phyloP scores from a whole-genome alignment of 169 alveolate species.

The Ichthyophthirius multifiliis region DNA sequence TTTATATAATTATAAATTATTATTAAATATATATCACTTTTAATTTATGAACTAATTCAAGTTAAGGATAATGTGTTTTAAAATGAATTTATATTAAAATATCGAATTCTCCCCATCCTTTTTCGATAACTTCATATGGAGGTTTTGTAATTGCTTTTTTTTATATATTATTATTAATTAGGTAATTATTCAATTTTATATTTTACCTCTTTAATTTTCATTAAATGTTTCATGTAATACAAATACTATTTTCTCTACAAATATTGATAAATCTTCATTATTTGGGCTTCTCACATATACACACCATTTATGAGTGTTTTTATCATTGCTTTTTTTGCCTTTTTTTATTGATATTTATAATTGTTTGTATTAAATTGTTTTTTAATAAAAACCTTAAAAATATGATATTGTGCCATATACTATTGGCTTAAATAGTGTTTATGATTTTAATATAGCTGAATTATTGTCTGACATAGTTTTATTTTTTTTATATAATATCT shows the following conservation, averaged over 20 bases:
- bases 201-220: slow-evolving; percentile 31
- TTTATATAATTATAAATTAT: background rate
- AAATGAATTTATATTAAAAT: slow-evolving; percentile 25
- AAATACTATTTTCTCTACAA: slow-evolving; percentile 28
- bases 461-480: too few species aligned
- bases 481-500: too few species aligned
- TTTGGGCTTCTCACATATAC: slow-evolving; percentile 32
- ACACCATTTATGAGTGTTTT: slow-evolving; percentile 38
- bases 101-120: slow-evolving; percentile 42
- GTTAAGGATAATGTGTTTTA: slow-evolving; percentile 26
- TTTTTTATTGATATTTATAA: too few species aligned
- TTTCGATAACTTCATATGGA: slow-evolving; percentile 27
- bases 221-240: slow-evolving; percentile 33
- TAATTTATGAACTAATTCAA: slow-evolving; percentile 6
- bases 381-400: too few species aligned
- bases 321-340: slow-evolving; percentile 21
- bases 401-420: too few species aligned
- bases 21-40: slow-evolving; percentile 1
- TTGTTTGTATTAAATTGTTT: too few species aligned
- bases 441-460: too few species aligned
- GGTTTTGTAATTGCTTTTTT: slow-evolving; percentile 17
- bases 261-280: slow-evolving; percentile 37
- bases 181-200: background rate
- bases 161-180: background rate
- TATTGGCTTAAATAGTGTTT: too few species aligned